These are phyloP conservation scores for Atalantia buxifolia DNA, from an alignment of 345 rosid species.

Conservation along the genomic window DNA sequence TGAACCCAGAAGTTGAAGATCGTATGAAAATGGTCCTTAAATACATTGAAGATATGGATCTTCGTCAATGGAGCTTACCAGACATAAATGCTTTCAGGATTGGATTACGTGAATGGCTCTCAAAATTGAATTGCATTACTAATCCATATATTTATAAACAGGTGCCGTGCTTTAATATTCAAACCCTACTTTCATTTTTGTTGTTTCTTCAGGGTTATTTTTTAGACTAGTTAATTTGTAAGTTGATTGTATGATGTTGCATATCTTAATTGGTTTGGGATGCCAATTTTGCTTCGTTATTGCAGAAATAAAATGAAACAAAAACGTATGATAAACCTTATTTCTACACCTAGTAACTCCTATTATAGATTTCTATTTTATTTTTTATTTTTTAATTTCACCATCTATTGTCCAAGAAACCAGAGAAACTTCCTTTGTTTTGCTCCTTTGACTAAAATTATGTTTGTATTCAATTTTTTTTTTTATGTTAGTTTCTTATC, in stretches of 20 bases:
- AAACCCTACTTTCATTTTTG: background rate
- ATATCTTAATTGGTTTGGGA: background rate
- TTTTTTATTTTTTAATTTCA: background rate
- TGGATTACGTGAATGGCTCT: constrained; percentile 60
- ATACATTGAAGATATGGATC: constrained; percentile 78
- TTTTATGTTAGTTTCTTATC: background rate
- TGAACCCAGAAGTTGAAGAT: constrained; percentile 34
- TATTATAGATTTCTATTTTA: background rate
- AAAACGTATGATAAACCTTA: background rate
- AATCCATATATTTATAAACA: constrained; percentile 67
- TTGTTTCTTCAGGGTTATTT: background rate
- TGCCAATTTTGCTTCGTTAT: background rate
- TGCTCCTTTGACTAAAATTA: background rate
- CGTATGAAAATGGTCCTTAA: constrained; percentile 52
- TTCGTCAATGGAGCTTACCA: constrained; percentile 63
- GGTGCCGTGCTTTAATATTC: constrained; percentile 31
- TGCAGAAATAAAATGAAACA: background rate
- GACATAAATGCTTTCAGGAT: constrained; percentile 55
- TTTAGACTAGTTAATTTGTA: background rate
- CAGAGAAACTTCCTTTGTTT: background rate
- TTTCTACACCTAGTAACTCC: background rate
- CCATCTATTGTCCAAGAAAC: background rate
- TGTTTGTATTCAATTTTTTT: background rate
- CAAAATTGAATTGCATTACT: constrained; percentile 67
- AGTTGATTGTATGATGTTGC: constrained; percentile 1